These are phyloP conservation scores for Penicillium herquei DNA, from an alignment of 495 filamentous ascomycete genomes.

Conservation along the genomic window DNA sequence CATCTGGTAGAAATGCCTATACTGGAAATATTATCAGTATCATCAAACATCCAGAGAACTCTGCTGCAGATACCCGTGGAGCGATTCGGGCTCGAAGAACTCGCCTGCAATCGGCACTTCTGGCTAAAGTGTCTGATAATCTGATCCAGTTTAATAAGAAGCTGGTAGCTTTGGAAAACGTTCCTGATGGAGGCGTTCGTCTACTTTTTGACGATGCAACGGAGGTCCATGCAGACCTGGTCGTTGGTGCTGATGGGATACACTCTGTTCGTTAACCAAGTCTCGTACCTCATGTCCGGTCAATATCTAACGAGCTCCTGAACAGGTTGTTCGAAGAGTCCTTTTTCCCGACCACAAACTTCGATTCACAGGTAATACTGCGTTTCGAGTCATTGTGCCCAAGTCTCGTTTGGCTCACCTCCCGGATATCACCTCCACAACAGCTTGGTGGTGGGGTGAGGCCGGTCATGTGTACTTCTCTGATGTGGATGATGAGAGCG, in stretches of 20 bases:
- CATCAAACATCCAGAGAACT: slow-evolving; percentile 12
- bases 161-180: slow-evolving; percentile 28
- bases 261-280: slow-evolving; percentile 37
- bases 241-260: slow-evolving; percentile 54
- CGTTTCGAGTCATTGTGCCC: slow-evolving; percentile 36
- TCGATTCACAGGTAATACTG: slow-evolving; percentile 38
- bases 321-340: slow-evolving; percentile 5
- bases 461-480: slow-evolving; percentile 45
- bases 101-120: slow-evolving; percentile 39
- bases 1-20: slow-evolving; percentile 16
- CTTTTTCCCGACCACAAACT: slow-evolving; percentile 36
- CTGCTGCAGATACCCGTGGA: slow-evolving; percentile 10
- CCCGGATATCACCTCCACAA: slow-evolving; percentile 35
- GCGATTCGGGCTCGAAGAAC: slow-evolving; percentile 36
- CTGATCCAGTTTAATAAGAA: slow-evolving; percentile 40
- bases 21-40: slow-evolving; percentile 17
- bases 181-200: slow-evolving; percentile 24
- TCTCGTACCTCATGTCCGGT: background rate
- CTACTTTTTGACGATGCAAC: slow-evolving; percentile 35
- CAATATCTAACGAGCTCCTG: background rate
- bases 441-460: slow-evolving; percentile 47
- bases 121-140: slow-evolving; percentile 33
- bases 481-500: slow-evolving; percentile 35
- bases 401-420: slow-evolving; percentile 25
- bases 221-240: slow-evolving; percentile 40